A percentile compares a stretch with the other conserved stretches of the same genome.
Evolutionary conservation across 805 yeast species (phyloP).

Genomic region (Lachancea cidri): DNA sequence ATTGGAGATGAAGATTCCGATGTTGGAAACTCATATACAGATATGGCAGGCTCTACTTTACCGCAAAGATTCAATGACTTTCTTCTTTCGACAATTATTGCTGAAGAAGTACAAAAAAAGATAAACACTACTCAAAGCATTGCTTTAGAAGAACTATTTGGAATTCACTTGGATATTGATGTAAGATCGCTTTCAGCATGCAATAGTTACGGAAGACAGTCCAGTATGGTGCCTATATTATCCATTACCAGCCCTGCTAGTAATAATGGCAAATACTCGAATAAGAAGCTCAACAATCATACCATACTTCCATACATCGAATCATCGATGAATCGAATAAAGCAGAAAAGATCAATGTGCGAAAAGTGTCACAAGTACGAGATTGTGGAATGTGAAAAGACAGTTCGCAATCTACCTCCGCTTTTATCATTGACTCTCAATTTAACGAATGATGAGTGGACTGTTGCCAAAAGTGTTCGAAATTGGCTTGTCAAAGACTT

Average conservation of each 20-base stretch:
- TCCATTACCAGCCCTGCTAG: constrained; percentile 26
- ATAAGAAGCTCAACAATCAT: constrained; percentile 31
- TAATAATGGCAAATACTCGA: constrained; percentile 24
- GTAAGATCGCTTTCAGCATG: constrained; percentile 21
- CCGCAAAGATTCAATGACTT: constrained; percentile 27
- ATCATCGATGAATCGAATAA: constrained; percentile 49
- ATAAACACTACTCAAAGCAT: constrained; percentile 15
- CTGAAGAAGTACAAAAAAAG: constrained; percentile 25
- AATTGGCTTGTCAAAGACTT: constrained; percentile 63
- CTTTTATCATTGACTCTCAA: constrained; percentile 58
- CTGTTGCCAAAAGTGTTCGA: constrained; percentile 41
- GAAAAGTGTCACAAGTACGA: constrained; percentile 49
- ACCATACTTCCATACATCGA: constrained; percentile 56
- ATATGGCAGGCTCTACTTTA: not conserved
- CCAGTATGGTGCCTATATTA: constrained; percentile 21
- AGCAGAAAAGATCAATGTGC: constrained; percentile 48
- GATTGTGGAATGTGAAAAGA: constrained; percentile 47
- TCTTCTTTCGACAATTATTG: constrained; percentile 20
- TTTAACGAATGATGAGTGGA: constrained; percentile 50
- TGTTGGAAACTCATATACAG: not conserved
- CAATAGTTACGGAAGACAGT: constrained; percentile 18
- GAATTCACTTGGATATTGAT: constrained; percentile 21
- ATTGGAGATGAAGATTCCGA: not conserved
- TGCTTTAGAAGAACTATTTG: constrained; percentile 29
- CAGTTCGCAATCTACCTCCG: constrained; percentile 56